Base-by-base conservation (phyloP, 2,329 filamentous ascomycete species). In the Xylaria multiplex region DNA sequence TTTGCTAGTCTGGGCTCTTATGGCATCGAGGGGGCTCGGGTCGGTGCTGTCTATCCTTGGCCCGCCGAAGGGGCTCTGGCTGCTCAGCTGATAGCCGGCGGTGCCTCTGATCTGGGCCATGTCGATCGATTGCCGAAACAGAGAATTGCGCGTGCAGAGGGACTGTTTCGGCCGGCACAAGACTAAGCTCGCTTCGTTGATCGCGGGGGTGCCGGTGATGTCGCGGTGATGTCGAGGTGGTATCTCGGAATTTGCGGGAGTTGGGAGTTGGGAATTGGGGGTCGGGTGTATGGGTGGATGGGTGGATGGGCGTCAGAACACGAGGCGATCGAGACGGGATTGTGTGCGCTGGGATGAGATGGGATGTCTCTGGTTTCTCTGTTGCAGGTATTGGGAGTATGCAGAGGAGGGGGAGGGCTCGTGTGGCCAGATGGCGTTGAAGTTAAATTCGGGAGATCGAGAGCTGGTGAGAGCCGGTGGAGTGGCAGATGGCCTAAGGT, bases 1-100 rank as follows among this genome's bases (percentile, higher is more conserved):
- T 86, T 97, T 98, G 90, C 92, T 97, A 58, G 96, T 99, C 81
- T 98, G 94, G 79, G 93, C 89, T 70, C 96, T 88, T 77, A 99
- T 93, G 75, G 93, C 87, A 79, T 97, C 96, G 73, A 99, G 88
- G 64, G 91, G 89, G 79, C 88, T 93, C 55, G 90, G 87, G 74
- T 93, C 90, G 77, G 85, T 87, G 65, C 85, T 87, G 72, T 91
- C 86, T 72, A 81, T 83, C 74, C 82, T 85, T 66, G 84, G 84
- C 54, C 85, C 87, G 70, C 87, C 90, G 75, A 93, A 94, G 70
- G 89, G 88, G 76, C 88, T 90, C 76, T 90, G 88, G 79, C 90
- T 87, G 76, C 90, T 90, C 78, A 96, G 87, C 82, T 94, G 92
- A 82, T 96, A 96, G 80, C 91, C 91, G 76, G 92, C 90, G 70